Evolutionary conservation across 768 basidiomycete species (phyloP).

Genomic region (Pleurotus eryngii): DNA sequence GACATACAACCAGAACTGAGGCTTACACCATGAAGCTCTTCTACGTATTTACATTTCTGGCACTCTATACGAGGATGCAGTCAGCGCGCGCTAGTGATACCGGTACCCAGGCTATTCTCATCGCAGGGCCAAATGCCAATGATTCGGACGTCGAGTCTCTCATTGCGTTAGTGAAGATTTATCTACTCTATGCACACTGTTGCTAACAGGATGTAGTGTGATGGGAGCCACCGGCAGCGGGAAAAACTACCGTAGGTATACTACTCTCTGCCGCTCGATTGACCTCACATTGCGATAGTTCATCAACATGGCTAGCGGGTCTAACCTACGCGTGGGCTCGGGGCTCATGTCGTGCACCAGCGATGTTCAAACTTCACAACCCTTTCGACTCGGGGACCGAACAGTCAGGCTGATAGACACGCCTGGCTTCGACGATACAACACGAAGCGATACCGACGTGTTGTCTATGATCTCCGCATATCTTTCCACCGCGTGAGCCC

Average conservation of each 20-base stretch:
- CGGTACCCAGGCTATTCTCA: too few relatives aligned
- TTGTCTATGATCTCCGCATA: conserved; percentile 35
- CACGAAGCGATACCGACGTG: conserved; percentile 30
- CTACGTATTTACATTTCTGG: too few relatives aligned
- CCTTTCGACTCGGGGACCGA: conserved; percentile 25
- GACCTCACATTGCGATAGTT: conserved; percentile 24
- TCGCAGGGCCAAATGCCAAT: too few relatives aligned
- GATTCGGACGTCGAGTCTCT: too few relatives aligned
- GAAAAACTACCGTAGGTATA: conserved; percentile 15
- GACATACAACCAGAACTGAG: too few relatives aligned
- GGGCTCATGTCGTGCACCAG: conserved; percentile 35
- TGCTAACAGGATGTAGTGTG: neutral
- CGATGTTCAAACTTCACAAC: conserved; percentile 25
- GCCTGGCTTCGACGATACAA: conserved; percentile 34
- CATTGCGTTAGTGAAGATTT: too few relatives aligned
- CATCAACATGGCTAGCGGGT: conserved; percentile 37
- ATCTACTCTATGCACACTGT: too few relatives aligned
- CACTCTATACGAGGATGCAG: too few relatives aligned
- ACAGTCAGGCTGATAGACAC: conserved; percentile 37
- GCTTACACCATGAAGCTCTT: too few relatives aligned
- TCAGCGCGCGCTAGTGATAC: too few relatives aligned
- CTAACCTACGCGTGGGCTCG: conserved; percentile 21
- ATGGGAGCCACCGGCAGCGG: conserved; percentile 18
- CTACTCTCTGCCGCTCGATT: neutral
- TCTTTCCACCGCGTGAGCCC: conserved; percentile 20